Evolutionary conservation across 768 basidiomycete species (phyloP).

Genomic region (Auriculariales sp.): DNA sequence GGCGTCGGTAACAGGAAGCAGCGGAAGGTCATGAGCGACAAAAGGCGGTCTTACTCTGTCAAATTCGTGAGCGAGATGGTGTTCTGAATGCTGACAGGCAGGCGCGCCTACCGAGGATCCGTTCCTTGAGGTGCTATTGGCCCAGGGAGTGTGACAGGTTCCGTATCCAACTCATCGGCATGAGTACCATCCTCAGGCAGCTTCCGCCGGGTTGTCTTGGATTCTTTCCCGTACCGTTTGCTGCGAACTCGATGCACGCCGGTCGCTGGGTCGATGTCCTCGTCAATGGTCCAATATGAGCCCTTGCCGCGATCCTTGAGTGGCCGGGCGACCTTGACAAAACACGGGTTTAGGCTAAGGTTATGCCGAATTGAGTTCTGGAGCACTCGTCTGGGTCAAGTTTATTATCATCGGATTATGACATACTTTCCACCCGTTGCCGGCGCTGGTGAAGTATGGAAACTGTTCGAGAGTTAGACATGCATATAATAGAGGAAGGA

Average conservation of each 20-base stretch:
- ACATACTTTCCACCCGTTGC: slow-evolving; percentile 84
- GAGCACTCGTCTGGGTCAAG: slow-evolving; percentile 1
- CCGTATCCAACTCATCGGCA: slow-evolving; percentile 23
- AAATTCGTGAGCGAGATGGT: background rate
- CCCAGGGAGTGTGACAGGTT: background rate
- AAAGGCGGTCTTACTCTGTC: background rate
- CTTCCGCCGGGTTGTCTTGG: slow-evolving; percentile 31
- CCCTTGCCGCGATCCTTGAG: slow-evolving; percentile 84
- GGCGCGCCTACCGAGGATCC: background rate
- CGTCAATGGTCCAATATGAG: slow-evolving; percentile 86
- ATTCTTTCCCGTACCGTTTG: slow-evolving; percentile 36
- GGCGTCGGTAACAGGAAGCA: background rate
- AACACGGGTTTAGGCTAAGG: slow-evolving; percentile 79
- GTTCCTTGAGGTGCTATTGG: background rate
- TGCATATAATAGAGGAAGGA: slow-evolving; percentile 1
- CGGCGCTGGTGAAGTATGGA: slow-evolving; percentile 76
- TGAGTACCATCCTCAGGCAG: slow-evolving; percentile 21
- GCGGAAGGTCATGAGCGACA: background rate
- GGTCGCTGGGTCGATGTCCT: slow-evolving; percentile 77
- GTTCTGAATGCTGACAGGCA: background rate
- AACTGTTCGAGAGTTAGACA: slow-evolving; percentile 34
- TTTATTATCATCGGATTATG: background rate
- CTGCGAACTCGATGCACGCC: slow-evolving; percentile 82
- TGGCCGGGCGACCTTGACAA: slow-evolving; percentile 83
- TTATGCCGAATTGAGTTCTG: slow-evolving; percentile 89